Evolutionary conservation across 2,329 filamentous ascomycete species (phyloP).

Genomic region (Monilinia laxa): DNA sequence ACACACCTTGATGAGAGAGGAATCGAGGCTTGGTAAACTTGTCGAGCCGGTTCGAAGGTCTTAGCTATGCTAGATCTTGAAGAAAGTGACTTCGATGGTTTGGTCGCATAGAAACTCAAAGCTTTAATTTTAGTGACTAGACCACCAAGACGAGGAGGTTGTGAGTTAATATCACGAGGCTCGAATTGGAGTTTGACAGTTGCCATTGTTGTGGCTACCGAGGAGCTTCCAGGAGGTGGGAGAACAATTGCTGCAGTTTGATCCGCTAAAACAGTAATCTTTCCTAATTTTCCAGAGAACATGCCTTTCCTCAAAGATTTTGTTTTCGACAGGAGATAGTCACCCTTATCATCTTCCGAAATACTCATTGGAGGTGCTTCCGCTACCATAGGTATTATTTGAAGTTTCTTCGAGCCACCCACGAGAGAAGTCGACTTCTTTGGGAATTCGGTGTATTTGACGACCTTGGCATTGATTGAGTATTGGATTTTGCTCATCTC

Average conservation of each 20-base stretch:
- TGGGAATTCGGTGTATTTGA: conserved; percentile 32
- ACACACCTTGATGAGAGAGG: conserved; percentile 39
- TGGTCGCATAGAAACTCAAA: conserved; percentile 35
- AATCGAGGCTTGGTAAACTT: conserved; percentile 34
- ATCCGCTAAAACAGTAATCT: conserved; percentile 37
- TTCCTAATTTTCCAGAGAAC: conserved; percentile 40
- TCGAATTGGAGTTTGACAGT: conserved; percentile 39
- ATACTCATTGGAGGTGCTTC: conserved; percentile 39
- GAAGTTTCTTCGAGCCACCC: conserved; percentile 33
- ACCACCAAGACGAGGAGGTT: conserved; percentile 38
- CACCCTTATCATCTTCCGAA: conserved; percentile 25
- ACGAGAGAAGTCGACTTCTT: conserved; percentile 32
- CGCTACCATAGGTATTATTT: conserved; percentile 34
- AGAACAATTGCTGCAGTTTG: conserved; percentile 39
- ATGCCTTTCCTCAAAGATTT: conserved; percentile 39
- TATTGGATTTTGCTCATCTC: conserved; percentile 39
- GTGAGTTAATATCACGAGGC: conserved; percentile 32
- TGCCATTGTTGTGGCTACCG: conserved; percentile 34
- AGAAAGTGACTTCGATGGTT: conserved; percentile 31
- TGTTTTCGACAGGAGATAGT: conserved; percentile 35
- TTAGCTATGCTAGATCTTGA: conserved; percentile 27
- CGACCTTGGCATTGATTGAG: conserved; percentile 35
- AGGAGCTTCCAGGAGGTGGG: conserved; percentile 29
- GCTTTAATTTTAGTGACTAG: conserved; percentile 38
- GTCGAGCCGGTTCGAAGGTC: conserved; percentile 33